These are phyloP conservation scores for Chrysanthemum seticuspe DNA, from an alignment of 129 eudicot species.

Conservation along the genomic window DNA sequence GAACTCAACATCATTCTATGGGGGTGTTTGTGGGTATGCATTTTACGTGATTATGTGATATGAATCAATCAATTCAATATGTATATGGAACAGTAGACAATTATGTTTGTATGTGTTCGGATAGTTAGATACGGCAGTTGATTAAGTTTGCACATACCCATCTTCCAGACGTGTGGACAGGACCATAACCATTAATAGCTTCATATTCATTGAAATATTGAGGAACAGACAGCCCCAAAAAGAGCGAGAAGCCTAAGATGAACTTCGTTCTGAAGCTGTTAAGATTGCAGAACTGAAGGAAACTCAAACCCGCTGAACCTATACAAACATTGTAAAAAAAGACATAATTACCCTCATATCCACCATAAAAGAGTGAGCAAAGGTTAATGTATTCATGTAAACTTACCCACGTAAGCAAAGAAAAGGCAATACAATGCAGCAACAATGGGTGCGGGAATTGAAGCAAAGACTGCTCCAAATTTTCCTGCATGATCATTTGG, in stretches of 20 bases:
- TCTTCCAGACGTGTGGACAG: conserved; percentile 70
- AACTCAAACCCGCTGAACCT: conserved; percentile 70
- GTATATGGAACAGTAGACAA: too few species aligned
- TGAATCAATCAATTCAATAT: too few species aligned
- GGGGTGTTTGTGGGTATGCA: too few species aligned
- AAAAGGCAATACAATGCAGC: conserved; percentile 61
- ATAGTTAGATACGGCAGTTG: not conserved
- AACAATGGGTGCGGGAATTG: conserved; percentile 56
- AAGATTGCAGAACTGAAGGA: conserved; percentile 78
- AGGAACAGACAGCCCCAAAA: conserved; percentile 65
- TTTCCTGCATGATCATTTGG: conserved; percentile 36
- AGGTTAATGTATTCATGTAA: conserved; percentile 11
- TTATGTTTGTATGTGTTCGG: too few species aligned
- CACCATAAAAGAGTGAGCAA: not conserved
- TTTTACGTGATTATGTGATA: too few species aligned
- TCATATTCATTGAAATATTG: conserved; percentile 72
- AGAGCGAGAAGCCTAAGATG: conserved; percentile 64
- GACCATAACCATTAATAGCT: conserved; percentile 61
- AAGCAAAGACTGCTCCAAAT: conserved; percentile 62
- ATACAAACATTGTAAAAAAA: conserved; percentile 17
- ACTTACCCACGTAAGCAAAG: conserved; percentile 58
- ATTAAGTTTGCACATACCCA: conserved; percentile 48
- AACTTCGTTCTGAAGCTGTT: conserved; percentile 76
- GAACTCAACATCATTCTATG: too few species aligned
- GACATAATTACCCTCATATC: conserved; percentile 12